A percentile compares a stretch with the other conserved stretches of the same genome.
Conservation (phyloP, 1,284 basidiomycete species). For the Cryptococcus amylolentus region DNA sequence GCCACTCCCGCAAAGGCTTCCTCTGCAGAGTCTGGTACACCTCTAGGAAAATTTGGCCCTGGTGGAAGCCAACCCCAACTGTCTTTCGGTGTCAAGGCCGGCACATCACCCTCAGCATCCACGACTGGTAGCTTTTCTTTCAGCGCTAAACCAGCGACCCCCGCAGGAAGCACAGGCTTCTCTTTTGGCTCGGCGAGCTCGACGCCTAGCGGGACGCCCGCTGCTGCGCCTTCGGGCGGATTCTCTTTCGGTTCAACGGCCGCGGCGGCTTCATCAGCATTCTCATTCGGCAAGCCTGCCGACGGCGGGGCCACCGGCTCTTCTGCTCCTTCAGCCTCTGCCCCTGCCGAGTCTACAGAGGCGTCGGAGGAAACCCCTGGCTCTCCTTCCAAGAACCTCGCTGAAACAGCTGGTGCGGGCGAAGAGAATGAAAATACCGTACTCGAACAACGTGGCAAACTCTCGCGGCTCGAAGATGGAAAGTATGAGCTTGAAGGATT, state of each 20-base stretch:
- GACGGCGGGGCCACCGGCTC: background rate
- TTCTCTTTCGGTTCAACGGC: constrained; percentile 30
- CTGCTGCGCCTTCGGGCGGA: constrained; percentile 17
- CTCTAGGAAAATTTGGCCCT: constrained; percentile 42
- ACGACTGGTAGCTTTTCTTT: constrained; percentile 13
- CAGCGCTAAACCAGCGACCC: constrained; percentile 10
- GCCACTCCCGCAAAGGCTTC: constrained; percentile 35
- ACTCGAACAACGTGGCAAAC: constrained; percentile 61
- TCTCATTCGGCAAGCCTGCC: background rate
- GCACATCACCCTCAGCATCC: constrained; percentile 17
- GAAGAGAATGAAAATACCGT: constrained; percentile 76
- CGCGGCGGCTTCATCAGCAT: constrained; percentile 2
- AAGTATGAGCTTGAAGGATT: constrained; percentile 51
- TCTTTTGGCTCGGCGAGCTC: constrained; percentile 30
- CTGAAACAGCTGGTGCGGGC: constrained; percentile 39
- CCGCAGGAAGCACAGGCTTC: constrained; percentile 21
- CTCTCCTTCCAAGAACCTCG: constrained; percentile 33
- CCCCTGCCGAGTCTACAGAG: constrained; percentile 18
- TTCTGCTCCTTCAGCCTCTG: constrained; percentile 18
- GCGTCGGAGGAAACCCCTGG: constrained; percentile 19
- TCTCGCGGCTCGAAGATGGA: constrained; percentile 57
- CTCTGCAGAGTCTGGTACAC: constrained; percentile 30
- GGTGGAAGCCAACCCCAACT: constrained; percentile 37
- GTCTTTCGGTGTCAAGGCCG: constrained; percentile 31
- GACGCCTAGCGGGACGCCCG: constrained; percentile 24